Evolutionary conservation across 2,329 filamentous ascomycete genomes (phyloP).

Genomic region (Fusarium haematococcum): DNA sequence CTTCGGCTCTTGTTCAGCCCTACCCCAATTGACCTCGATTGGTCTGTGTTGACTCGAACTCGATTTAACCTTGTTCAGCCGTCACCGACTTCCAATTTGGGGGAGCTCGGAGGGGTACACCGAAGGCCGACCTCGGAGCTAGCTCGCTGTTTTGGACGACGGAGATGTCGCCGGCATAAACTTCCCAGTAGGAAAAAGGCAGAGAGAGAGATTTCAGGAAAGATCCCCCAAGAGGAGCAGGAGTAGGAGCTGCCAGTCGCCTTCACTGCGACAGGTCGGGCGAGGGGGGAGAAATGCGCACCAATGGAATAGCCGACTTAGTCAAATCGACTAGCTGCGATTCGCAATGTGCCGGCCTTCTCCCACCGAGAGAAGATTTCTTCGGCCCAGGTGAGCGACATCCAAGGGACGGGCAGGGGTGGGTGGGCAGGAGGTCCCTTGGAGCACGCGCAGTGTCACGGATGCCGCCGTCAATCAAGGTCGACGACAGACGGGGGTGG

Average conservation of each 20-base stretch:
- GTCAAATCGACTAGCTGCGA: slow-evolving; percentile 32
- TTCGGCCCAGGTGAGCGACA: slow-evolving; percentile 23
- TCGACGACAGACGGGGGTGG: slow-evolving; percentile 16
- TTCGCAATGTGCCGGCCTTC: slow-evolving; percentile 35
- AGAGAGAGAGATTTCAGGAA: background rate
- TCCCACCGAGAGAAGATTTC: slow-evolving; percentile 25
- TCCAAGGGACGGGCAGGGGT: slow-evolving; percentile 9
- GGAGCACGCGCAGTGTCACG: background rate
- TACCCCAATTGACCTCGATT: slow-evolving; percentile 33
- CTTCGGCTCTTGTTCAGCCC: slow-evolving; percentile 38
- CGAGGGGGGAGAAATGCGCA: slow-evolving; percentile 40
- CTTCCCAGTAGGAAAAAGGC: slow-evolving; percentile 18
- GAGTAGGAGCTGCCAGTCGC: slow-evolving; percentile 9
- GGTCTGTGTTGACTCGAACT: slow-evolving; percentile 2
- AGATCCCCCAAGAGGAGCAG: slow-evolving; percentile 8
- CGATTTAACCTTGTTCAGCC: slow-evolving; percentile 23
- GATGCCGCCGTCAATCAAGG: slow-evolving; percentile 24
- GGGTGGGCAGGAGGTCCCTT: slow-evolving; percentile 21
- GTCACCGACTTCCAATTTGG: slow-evolving; percentile 18
- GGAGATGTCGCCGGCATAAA: slow-evolving; percentile 26
- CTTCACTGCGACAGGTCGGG: slow-evolving; percentile 27
- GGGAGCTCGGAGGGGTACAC: slow-evolving; percentile 35
- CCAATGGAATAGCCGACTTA: slow-evolving; percentile 42
- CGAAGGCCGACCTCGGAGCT: slow-evolving; percentile 44
- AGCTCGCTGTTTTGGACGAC: slow-evolving; percentile 24